phyloP scores from a whole-genome alignment of 139 green algal genomes.

The Nannochloris sp. region DNA sequence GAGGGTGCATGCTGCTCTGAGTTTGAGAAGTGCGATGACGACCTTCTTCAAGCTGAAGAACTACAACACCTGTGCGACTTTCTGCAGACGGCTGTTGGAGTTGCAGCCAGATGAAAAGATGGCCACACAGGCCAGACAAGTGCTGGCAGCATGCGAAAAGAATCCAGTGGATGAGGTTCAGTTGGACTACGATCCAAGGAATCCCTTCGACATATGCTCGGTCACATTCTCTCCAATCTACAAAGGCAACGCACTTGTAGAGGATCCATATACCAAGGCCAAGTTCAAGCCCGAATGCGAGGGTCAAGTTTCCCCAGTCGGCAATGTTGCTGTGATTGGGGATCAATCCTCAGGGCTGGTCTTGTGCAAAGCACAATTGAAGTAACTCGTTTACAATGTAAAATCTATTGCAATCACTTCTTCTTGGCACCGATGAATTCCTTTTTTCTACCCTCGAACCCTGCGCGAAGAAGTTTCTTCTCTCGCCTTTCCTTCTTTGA shows the following conservation, averaged over 20 bases:
- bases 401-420: background rate
- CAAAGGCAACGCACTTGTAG: constrained; percentile 50
- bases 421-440: constrained; percentile 42
- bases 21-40: constrained; percentile 83
- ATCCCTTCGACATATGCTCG: constrained; percentile 95
- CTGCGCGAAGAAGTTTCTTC: constrained; percentile 76
- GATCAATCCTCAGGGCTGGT: constrained; percentile 79
- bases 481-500: constrained; percentile 71
- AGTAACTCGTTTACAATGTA: background rate
- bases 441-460: constrained; percentile 74
- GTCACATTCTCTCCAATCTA: constrained; percentile 95
- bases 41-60: constrained; percentile 96
- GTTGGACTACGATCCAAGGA: constrained; percentile 94
- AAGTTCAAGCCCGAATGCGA: constrained; percentile 75
- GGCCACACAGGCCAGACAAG: constrained; percentile 69
- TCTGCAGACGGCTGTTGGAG: constrained; percentile 91
- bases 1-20: constrained; percentile 80
- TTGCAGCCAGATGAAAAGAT: constrained; percentile 81
- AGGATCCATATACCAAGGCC: constrained; percentile 81
- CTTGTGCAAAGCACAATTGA: constrained; percentile 20
- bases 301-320: constrained; percentile 75
- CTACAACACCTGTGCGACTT: constrained; percentile 74
- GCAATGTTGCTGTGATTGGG: constrained; percentile 79
- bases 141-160: constrained; percentile 91
- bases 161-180: constrained; percentile 67